These are phyloP conservation scores for Pseudocercospora eumusae DNA, from an alignment of 2,329 filamentous ascomycete species.

Conservation along the genomic window DNA sequence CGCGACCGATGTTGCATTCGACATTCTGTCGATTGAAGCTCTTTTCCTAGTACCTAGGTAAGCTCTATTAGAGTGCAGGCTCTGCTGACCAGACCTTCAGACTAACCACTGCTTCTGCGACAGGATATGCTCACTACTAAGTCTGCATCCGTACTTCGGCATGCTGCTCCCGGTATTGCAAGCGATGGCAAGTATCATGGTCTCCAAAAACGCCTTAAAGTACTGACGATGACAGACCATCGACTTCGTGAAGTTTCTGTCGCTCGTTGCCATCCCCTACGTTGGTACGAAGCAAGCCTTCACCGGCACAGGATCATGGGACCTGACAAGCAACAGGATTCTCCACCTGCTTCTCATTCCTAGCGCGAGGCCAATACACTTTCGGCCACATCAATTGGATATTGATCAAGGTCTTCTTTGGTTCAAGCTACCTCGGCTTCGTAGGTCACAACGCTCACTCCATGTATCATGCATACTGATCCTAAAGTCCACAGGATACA, in stretches of 20 bases:
- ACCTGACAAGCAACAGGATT: slow-evolving; percentile 58
- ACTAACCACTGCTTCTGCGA: neutral
- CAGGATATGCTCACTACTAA: slow-evolving; percentile 82
- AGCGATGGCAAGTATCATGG: slow-evolving; percentile 66
- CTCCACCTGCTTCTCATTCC: slow-evolving; percentile 78
- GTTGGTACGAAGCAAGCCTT: slow-evolving; percentile 54
- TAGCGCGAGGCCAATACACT: slow-evolving; percentile 69
- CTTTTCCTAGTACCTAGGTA: slow-evolving; percentile 80
- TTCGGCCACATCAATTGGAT: slow-evolving; percentile 67
- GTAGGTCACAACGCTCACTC: slow-evolving; percentile 46
- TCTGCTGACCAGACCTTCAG: neutral
- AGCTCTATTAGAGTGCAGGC: slow-evolving; percentile 16
- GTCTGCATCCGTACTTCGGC: slow-evolving; percentile 86
- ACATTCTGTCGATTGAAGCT: slow-evolving; percentile 85
- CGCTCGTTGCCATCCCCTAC: slow-evolving; percentile 78
- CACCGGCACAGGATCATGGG: neutral
- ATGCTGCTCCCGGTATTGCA: slow-evolving; percentile 87
- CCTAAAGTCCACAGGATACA: slow-evolving; percentile 43
- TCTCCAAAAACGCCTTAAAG: neutral
- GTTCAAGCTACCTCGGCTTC: slow-evolving; percentile 73
- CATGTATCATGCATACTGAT: slow-evolving; percentile 16
- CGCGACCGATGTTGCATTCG: slow-evolving; percentile 78
- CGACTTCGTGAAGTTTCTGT: slow-evolving; percentile 81
- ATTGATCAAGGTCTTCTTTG: slow-evolving; percentile 69
- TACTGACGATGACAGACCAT: slow-evolving; percentile 58